A percentile compares a stretch with the other conserved stretches of the same genome.
These are phyloP conservation scores for Polychytrium aggregatum DNA, from an alignment of 192 early-diverging fungal genomes.

Conservation along the genomic window DNA sequence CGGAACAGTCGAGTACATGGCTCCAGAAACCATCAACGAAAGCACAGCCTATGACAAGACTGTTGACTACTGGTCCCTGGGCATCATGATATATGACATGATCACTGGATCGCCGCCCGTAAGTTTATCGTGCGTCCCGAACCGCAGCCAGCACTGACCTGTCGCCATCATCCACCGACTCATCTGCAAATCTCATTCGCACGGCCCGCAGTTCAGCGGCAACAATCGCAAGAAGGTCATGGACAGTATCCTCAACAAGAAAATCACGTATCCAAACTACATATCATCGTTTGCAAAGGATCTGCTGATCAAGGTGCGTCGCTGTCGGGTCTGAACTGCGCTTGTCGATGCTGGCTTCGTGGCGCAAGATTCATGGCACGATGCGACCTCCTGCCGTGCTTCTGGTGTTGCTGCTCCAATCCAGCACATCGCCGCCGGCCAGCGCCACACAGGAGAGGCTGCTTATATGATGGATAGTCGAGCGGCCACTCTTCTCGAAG, in stretches of 20 bases:
- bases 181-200: too few relatives aligned
- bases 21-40: slow-evolving; percentile 41
- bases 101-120: slow-evolving; percentile 61
- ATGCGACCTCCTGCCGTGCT: too few relatives aligned
- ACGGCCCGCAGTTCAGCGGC: slow-evolving; percentile 63
- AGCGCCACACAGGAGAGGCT: background rate
- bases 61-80: slow-evolving; percentile 89
- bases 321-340: background rate
- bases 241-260: slow-evolving; percentile 75
- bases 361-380: too few relatives aligned
- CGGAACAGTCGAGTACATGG: slow-evolving; percentile 70
- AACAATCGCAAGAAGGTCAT: slow-evolving; percentile 70
- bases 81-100: slow-evolving; percentile 87
- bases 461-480: background rate
- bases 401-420: too few relatives aligned
- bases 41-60: slow-evolving; percentile 22
- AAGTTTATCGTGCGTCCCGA: too few relatives aligned
- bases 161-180: too few relatives aligned
- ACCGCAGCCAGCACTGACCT: too few relatives aligned
- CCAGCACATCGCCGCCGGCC: too few relatives aligned
- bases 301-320: slow-evolving; percentile 46
- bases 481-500: too few relatives aligned
- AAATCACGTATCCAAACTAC: slow-evolving; percentile 67
- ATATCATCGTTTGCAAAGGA: slow-evolving; percentile 69
- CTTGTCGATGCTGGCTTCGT: too few relatives aligned